These are phyloP conservation scores for Takashimella tepidaria DNA, from an alignment of 1,284 basidiomycete species.

Conservation along the genomic window DNA sequence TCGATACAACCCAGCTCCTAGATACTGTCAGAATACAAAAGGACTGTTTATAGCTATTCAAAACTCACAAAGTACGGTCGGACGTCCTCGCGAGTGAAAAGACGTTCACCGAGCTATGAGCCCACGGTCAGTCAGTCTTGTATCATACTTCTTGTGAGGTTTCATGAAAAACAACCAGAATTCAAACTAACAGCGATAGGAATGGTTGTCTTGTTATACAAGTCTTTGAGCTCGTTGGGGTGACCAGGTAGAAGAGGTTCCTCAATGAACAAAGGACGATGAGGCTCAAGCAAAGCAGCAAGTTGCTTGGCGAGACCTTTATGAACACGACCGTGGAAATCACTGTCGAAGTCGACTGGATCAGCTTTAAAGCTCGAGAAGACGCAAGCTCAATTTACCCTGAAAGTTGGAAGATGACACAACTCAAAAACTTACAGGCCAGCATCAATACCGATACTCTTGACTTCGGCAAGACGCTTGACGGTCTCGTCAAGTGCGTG, in stretches of 20 bases:
- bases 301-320: conserved; percentile 74
- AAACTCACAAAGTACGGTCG: conserved; percentile 56
- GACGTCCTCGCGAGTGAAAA: conserved; percentile 64
- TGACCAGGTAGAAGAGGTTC: conserved; percentile 60
- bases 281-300: conserved; percentile 60
- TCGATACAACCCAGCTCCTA: conserved; percentile 60
- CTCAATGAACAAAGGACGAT: conserved; percentile 68
- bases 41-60: background rate
- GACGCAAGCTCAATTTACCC: no score
- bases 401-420: no score
- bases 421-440: conserved; percentile 36
- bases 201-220: conserved; percentile 50
- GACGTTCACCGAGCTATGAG: conserved; percentile 63
- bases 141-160: background rate
- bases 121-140: conserved; percentile 2
- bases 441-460: conserved; percentile 62
- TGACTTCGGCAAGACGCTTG: conserved; percentile 59
- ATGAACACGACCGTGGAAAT: conserved; percentile 57
- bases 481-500: conserved; percentile 57
- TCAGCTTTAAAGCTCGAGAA: background rate
- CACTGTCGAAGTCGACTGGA: conserved; percentile 17
- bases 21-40: background rate
- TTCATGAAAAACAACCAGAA: background rate
- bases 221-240: conserved; percentile 49
- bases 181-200: conserved; percentile 46